A percentile compares a stretch with the other conserved stretches of the same genome.
Conservation (phyloP, 768 basidiomycete species). For the Lentinula raphanica region DNA sequence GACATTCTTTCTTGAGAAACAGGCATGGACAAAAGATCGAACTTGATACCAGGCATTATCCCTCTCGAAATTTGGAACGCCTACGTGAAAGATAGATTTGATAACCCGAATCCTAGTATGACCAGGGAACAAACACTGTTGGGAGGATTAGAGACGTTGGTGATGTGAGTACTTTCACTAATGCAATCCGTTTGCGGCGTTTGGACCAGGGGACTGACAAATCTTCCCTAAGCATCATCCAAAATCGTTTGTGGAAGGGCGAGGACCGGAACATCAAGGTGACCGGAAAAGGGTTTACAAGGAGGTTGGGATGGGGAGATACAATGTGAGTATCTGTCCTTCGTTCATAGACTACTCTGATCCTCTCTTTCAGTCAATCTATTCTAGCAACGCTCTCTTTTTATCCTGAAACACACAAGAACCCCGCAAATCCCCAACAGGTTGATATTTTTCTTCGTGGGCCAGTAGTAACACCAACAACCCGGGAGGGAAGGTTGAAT, state of each 20-base stretch:
- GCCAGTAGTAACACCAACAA: constrained; percentile 45
- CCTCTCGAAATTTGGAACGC: constrained; percentile 45
- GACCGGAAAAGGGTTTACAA: constrained; percentile 47
- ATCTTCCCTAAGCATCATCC: constrained; percentile 48
- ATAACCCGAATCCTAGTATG: constrained; percentile 36
- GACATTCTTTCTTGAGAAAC: background rate
- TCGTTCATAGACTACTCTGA: constrained; percentile 3
- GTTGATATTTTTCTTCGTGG: constrained; percentile 46
- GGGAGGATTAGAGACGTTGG: background rate
- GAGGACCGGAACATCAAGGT: constrained; percentile 57
- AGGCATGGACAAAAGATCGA: background rate
- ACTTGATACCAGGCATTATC: constrained; percentile 63
- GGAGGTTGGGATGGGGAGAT: constrained; percentile 64
- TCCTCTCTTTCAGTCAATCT: background rate
- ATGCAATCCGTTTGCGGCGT: background rate
- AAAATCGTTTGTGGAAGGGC: constrained; percentile 72
- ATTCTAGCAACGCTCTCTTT: background rate
- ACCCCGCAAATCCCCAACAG: constrained; percentile 16
- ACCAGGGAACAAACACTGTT: background rate
- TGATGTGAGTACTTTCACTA: background rate
- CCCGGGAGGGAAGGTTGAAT: constrained; percentile 42
- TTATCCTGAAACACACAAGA: background rate
- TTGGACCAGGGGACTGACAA: constrained; percentile 5
- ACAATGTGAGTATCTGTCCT: constrained; percentile 41
- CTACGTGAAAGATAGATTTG: constrained; percentile 54